Conservation (phyloP, 169 alveolate genomes). For the Cryptosporidium felis region DNA sequence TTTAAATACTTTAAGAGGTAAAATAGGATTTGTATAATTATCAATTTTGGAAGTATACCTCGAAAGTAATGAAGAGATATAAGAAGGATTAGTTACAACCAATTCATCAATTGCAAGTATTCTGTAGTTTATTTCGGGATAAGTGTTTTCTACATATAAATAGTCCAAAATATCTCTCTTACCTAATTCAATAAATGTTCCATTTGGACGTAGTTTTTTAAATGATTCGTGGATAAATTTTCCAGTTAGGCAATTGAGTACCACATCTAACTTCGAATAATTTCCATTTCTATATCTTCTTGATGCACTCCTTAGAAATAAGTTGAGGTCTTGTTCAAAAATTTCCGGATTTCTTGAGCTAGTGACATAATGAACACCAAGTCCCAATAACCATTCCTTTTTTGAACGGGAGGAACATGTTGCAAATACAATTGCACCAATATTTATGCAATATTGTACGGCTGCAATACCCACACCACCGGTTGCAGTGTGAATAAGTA, state of each 20-base stretch:
- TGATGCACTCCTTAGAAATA: constrained; percentile 4
- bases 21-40: constrained; percentile 5
- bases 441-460: constrained; percentile 63
- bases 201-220: constrained; percentile 27
- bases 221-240: constrained; percentile 67
- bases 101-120: constrained; percentile 52
- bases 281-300: constrained; percentile 30
- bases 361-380: constrained; percentile 66
- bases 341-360: constrained; percentile 64
- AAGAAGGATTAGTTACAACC: constrained; percentile 15
- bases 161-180: constrained; percentile 22
- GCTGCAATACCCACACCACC: constrained; percentile 76
- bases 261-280: constrained; percentile 42
- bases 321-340: constrained; percentile 23
- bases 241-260: constrained; percentile 72
- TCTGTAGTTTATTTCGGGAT: constrained; percentile 10
- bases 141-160: not conserved
- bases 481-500: constrained; percentile 73
- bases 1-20: constrained; percentile 56
- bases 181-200: constrained; percentile 71
- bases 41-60: not conserved
- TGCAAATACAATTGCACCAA: constrained; percentile 72
- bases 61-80: constrained; percentile 10
- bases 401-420: constrained; percentile 57
- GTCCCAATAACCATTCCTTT: constrained; percentile 33